Evolutionary conservation across 306 rosid genomes (phyloP).

Genomic region (Fagus crenata): DNA sequence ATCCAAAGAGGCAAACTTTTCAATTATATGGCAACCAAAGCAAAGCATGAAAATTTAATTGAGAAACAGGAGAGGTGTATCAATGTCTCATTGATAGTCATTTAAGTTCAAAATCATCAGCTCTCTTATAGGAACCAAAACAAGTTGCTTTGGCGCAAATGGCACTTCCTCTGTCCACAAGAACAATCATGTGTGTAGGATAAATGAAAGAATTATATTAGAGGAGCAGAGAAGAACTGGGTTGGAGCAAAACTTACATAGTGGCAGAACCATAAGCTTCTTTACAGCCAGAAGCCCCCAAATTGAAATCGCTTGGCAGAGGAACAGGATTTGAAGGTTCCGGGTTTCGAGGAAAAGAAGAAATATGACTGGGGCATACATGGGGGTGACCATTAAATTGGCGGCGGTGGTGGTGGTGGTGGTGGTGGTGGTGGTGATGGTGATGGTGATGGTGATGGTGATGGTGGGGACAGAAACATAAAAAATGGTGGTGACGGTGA

Average conservation of each 20-base stretch:
- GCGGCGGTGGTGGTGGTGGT: constrained; percentile 15
- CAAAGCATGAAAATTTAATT: neutral
- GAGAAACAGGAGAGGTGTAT: neutral
- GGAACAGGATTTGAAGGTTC: neutral
- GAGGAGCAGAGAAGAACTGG: neutral
- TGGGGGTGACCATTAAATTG: constrained; percentile 18
- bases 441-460: neutral
- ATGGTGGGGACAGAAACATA: constrained; percentile 1
- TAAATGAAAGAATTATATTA: neutral
- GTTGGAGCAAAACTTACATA: constrained; percentile 19
- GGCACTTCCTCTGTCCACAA: too few species aligned
- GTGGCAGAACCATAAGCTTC: neutral
- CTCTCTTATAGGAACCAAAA: neutral
- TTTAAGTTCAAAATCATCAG: neutral
- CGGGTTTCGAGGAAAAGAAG: constrained; percentile 23
- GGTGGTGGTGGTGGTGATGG: neutral
- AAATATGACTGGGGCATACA: neutral
- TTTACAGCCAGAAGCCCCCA: constrained; percentile 3
- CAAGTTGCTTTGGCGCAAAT: neutral
- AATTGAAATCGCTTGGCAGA: neutral
- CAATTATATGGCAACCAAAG: neutral
- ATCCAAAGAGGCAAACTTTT: neutral
- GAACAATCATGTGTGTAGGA: too few species aligned
- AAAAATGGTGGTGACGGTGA: neutral
- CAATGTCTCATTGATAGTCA: neutral